These are phyloP conservation scores for Westerdykella sp. DNA, from an alignment of 2,329 filamentous ascomycete genomes.

Conservation along the genomic window DNA sequence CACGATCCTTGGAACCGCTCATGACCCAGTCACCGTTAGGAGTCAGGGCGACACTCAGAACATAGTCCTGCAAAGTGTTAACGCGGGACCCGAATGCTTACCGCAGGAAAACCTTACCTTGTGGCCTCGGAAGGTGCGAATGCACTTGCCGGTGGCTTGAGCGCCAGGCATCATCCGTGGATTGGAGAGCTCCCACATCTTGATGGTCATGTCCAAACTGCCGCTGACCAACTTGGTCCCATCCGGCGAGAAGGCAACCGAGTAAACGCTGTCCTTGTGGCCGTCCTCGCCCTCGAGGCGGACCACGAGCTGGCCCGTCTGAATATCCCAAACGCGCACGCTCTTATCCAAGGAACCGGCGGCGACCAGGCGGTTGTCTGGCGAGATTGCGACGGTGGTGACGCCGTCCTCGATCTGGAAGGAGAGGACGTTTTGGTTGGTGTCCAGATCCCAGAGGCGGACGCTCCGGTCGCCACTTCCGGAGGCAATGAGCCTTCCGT, in stretches of 20 bases:
- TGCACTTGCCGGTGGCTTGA: slow-evolving; percentile 82
- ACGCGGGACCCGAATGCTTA: neutral
- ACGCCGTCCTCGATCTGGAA: slow-evolving; percentile 94
- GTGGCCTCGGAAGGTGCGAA: slow-evolving; percentile 96
- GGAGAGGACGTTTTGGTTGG: slow-evolving; percentile 72
- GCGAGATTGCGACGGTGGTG: slow-evolving; percentile 94
- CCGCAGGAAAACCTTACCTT: slow-evolving; percentile 54
- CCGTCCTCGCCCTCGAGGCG: slow-evolving; percentile 88
- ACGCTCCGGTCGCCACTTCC: slow-evolving; percentile 93
- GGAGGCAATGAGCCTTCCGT: slow-evolving; percentile 89
- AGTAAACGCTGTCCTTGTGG: slow-evolving; percentile 96
- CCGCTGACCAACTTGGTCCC: slow-evolving; percentile 91
- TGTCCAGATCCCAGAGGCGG: slow-evolving; percentile 91
- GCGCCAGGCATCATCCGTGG: slow-evolving; percentile 60
- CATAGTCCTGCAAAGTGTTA: slow-evolving; percentile 65
- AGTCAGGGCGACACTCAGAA: slow-evolving; percentile 89
- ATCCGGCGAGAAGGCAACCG: slow-evolving; percentile 89
- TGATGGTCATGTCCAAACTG: slow-evolving; percentile 95
- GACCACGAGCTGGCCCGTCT: slow-evolving; percentile 78
- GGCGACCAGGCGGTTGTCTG: slow-evolving; percentile 87
- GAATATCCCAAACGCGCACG: slow-evolving; percentile 93
- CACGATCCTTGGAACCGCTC: slow-evolving; percentile 92
- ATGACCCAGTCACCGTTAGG: slow-evolving; percentile 94
- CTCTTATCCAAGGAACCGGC: slow-evolving; percentile 96
- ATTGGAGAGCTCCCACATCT: slow-evolving; percentile 92